phyloP scores from a whole-genome alignment of 129 eudicot species.

The Pulicaria dysenterica region DNA sequence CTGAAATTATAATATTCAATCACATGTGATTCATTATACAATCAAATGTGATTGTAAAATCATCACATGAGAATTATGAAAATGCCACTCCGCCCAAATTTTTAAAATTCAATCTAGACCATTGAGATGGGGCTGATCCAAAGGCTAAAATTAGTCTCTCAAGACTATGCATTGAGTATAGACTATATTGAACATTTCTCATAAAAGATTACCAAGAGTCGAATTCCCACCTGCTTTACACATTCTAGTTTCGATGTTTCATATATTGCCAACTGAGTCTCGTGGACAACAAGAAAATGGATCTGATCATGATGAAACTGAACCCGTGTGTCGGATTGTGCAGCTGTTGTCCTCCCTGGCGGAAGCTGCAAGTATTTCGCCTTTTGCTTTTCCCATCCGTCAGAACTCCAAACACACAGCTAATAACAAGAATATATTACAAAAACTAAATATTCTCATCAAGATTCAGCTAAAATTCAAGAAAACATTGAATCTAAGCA shows the following conservation, averaged over 20 bases:
- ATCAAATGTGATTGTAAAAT: no score
- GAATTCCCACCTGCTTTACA: conserved; percentile 66
- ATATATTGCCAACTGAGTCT: conserved; percentile 84
- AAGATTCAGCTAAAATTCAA: background rate
- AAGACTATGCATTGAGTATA: no score
- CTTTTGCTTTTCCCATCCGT: conserved; percentile 88
- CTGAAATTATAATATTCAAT: no score
- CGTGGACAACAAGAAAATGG: conserved; percentile 89
- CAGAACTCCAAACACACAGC: conserved; percentile 95
- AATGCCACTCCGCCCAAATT: no score
- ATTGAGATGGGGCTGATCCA: no score
- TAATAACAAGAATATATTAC: conserved; percentile 30
- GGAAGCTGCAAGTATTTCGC: conserved; percentile 72
- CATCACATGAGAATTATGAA: no score
- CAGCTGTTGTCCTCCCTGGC: conserved; percentile 60
- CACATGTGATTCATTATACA: no score
- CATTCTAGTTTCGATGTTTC: conserved; percentile 84
- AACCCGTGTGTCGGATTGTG: conserved; percentile 86
- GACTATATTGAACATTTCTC: no score
- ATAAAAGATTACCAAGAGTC: background rate
- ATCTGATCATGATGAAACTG: conserved; percentile 94
- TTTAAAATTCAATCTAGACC: no score
- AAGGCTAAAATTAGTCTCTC: no score
- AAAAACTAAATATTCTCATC: background rate
- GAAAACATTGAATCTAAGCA: conserved; percentile 2